Base-by-base conservation (phyloP, 1,284 basidiomycete species). In the Erythrobasidium hasegawianum region DNA sequence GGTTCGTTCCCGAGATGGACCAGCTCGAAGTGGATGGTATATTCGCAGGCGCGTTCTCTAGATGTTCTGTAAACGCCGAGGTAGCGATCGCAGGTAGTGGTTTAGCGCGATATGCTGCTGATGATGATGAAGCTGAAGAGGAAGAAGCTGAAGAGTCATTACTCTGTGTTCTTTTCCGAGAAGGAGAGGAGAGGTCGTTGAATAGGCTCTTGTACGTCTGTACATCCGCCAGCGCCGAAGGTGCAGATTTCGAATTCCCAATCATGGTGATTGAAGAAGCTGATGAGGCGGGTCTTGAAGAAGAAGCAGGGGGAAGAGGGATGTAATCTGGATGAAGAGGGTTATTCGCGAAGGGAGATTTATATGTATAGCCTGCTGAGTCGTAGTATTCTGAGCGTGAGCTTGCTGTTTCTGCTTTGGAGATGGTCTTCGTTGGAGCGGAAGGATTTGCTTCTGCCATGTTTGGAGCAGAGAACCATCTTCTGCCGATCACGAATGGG, bases 241-340 rank as follows among this genome's bases (percentile, higher is more conserved):
- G 50, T 16, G 50, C 16, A 26, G 50, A 16, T 8, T 47, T 18
- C 43, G 43, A 47, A 14, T 47, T 47, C n/a, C 43, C 43, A 24
- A 47, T 47, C 43, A 24, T 47, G n/a, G 16, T 24, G 4, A 8
- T 47, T 16, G 50, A 22, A 22, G 50, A 22, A 8, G 50, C 26
- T 16, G 50, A 29, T 9, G 50, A 29, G 2, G 16, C 14, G 8
- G 26, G 22, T 24, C 50, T 53, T 16, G n/a, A n/a, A n/a, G n/a
- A n/a, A n/a, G n/a, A n/a, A n/a, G n/a, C n/a, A n/a, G n/a, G n/a
- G 9, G 50, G 26, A 53, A 8, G 18, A 16, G 50, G 50, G 26
- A 24, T 9, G 24, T 53, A 53, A 26, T 53, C 50, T n/a, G 50
- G 50, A 53, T 53, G 50, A 27, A 53, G 50, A n/a, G 50, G 50